Percentiles rank a stretch among this genome's conserved stretches.
Evolutionary conservation across 306 rosid genomes (phyloP).

Genomic region (Morella rubra): DNA sequence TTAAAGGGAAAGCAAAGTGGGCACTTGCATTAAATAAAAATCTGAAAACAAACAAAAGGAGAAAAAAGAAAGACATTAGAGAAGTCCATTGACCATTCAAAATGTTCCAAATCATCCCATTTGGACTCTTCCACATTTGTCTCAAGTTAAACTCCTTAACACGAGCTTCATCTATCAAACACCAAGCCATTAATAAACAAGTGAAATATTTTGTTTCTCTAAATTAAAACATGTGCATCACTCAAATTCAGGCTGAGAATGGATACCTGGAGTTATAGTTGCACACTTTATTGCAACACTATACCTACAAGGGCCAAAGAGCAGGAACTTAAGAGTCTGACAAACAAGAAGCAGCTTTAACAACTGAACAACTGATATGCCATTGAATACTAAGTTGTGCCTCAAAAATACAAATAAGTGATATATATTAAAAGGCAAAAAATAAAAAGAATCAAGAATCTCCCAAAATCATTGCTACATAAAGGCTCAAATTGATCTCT

Average conservation of each 20-base stretch:
- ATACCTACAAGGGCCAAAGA: constrained; percentile 51
- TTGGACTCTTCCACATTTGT: constrained; percentile 98
- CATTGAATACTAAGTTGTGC: too few relatives aligned
- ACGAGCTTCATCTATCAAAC: constrained; percentile 82
- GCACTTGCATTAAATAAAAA: constrained; percentile 20
- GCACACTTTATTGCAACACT: constrained; percentile 99
- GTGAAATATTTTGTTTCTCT: too few relatives aligned
- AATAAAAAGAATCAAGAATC: too few relatives aligned
- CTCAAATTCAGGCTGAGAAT: background rate
- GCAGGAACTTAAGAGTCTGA: too few relatives aligned
- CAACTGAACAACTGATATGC: too few relatives aligned
- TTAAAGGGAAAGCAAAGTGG: too few relatives aligned
- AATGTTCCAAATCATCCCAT: constrained; percentile 96
- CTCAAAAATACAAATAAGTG: too few relatives aligned
- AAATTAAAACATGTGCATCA: too few relatives aligned
- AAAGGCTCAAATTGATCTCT: too few relatives aligned
- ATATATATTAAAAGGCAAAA: too few relatives aligned
- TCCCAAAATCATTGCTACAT: too few relatives aligned
- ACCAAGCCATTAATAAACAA: background rate
- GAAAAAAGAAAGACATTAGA: background rate
- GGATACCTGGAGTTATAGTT: constrained; percentile 92
- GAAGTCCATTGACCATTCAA: constrained; percentile 65
- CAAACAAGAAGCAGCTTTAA: too few relatives aligned
- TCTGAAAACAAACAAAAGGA: constrained; percentile 1
- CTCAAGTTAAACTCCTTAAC: constrained; percentile 82